Conservation (phyloP, 108 stramenopile species). For the Asterionellopsis glacialis region DNA sequence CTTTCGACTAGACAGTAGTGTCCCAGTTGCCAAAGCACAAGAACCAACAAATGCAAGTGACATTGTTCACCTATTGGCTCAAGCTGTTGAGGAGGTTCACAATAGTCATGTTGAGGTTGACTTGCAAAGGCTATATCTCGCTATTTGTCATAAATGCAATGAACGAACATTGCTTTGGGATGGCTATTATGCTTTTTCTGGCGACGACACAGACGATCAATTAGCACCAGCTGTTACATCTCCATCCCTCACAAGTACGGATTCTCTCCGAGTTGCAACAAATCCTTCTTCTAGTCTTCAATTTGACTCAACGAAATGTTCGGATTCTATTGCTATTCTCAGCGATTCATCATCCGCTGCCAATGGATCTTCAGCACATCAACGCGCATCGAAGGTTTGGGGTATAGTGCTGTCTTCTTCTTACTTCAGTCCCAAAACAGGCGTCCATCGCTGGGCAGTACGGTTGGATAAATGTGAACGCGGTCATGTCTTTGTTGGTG, state of each 20-base stretch:
- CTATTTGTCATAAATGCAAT: conserved; percentile 58
- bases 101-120: too few relatives aligned
- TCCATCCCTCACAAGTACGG: conserved; percentile 11
- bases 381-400: conserved; percentile 84
- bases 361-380: conserved; percentile 53
- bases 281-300: conserved; percentile 39
- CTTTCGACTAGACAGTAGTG: too few relatives aligned
- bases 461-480: conserved; percentile 88
- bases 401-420: conserved; percentile 66
- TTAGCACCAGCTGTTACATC: conserved; percentile 13
- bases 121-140: conserved; percentile 41
- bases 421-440: conserved; percentile 65
- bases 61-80: conserved; percentile 14
- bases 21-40: too few relatives aligned
- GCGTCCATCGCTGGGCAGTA: conserved; percentile 77
- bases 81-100: conserved; percentile 25
- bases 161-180: conserved; percentile 59
- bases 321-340: conserved; percentile 80
- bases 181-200: conserved; percentile 45
- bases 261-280: conserved; percentile 35
- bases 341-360: conserved; percentile 7
- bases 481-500: conserved; percentile 94
- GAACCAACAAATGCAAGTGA: conserved; percentile 17
- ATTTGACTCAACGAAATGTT: conserved; percentile 75
- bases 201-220: conserved; percentile 38